Evolutionary conservation across 2,329 filamentous ascomycete genomes (phyloP).

Genomic region (Fusarium armeniacum): DNA sequence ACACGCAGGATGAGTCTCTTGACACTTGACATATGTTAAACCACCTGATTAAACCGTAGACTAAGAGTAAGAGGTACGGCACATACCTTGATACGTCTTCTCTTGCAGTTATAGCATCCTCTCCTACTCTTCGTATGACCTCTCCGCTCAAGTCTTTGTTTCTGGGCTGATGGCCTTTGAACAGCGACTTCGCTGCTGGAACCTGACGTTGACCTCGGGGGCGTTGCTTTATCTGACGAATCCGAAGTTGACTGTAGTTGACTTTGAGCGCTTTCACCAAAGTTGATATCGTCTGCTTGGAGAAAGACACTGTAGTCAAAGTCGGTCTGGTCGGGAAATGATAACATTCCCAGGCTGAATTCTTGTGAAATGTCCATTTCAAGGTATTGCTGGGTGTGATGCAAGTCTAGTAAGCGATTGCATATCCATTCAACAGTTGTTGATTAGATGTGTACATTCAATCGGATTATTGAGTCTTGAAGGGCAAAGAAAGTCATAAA

Average conservation of each 20-base stretch:
- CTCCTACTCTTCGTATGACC: conserved; percentile 76
- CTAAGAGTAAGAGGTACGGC: not conserved
- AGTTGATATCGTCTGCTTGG: conserved; percentile 48
- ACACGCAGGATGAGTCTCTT: conserved; percentile 74
- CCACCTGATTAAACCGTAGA: not conserved
- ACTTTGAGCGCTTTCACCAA: conserved; percentile 40
- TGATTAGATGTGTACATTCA: not conserved
- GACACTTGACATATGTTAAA: conserved; percentile 64
- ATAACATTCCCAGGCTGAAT: conserved; percentile 50
- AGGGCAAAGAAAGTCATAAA: not conserved
- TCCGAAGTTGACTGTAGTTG: conserved; percentile 45
- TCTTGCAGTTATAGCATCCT: conserved; percentile 77
- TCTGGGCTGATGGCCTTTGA: conserved; percentile 37
- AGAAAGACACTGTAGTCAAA: conserved; percentile 60
- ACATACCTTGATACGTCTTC: conserved; percentile 72
- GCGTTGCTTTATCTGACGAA: conserved; percentile 52
- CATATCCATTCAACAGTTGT: not conserved
- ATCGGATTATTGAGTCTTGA: not conserved
- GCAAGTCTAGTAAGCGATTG: not conserved
- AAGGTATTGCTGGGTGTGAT: conserved; percentile 1
- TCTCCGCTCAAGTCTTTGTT: conserved; percentile 64
- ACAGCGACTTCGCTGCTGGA: conserved; percentile 35
- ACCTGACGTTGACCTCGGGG: conserved; percentile 50
- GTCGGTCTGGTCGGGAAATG: conserved; percentile 50
- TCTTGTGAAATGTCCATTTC: conserved; percentile 52